A percentile compares a stretch with the other conserved stretches of the same genome.
phyloP scores from a whole-genome alignment of 225 moss, liverwort and hornwort species.

The Physcomitrium patens region DNA sequence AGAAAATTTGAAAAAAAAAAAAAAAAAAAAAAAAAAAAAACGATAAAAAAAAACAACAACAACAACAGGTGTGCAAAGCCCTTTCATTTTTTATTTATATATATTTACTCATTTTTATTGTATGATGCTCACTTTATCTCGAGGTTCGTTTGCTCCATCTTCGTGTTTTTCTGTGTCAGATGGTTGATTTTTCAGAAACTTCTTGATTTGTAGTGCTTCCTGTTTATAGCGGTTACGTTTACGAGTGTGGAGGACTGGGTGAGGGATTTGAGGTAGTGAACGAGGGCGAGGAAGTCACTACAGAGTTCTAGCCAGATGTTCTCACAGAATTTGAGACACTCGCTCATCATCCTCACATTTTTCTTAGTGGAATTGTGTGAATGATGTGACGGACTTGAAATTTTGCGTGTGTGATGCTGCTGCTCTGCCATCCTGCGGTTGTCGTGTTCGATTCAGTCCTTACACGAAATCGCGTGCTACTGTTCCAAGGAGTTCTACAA shows the following conservation, averaged over 20 bases:
- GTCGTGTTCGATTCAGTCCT: background rate
- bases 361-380: background rate
- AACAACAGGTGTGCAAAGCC: slow-evolving; percentile 8
- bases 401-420: background rate
- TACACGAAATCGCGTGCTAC: background rate
- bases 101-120: too few species aligned
- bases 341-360: slow-evolving; percentile 17
- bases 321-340: slow-evolving; percentile 8
- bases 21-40: too few species aligned
- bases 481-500: background rate
- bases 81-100: background rate
- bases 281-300: background rate
- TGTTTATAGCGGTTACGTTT: too few species aligned
- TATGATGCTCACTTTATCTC: background rate
- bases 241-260: background rate
- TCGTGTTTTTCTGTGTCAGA: background rate
- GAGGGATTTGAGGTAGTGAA: background rate
- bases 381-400: background rate
- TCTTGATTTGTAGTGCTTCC: background rate
- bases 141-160: background rate
- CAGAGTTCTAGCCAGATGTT: background rate
- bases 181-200: background rate
- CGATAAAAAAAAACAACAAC: too few species aligned
- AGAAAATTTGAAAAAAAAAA: too few species aligned
- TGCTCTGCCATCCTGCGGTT: background rate